Conservation (phyloP, 192 early-diverging fungal species). For the Phlyctochytrium arcticum region DNA sequence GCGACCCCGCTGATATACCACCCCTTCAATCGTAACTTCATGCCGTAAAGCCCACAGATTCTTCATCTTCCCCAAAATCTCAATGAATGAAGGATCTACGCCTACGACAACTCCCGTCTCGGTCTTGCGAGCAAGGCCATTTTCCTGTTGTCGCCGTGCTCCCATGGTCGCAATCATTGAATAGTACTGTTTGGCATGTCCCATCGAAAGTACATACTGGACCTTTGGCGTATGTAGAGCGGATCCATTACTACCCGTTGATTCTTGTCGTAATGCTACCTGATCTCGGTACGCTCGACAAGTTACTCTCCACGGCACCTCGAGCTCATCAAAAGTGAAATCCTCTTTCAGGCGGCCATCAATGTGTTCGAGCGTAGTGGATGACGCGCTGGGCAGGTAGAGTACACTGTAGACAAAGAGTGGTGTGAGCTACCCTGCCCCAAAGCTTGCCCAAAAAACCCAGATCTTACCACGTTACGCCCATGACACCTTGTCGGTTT, state of each 20-base stretch:
- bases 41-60: slow-evolving; percentile 10
- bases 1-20: slow-evolving; percentile 5
- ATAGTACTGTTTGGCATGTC: not conserved
- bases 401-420: slow-evolving; percentile 7
- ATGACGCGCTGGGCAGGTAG: slow-evolving; percentile 6
- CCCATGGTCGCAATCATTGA: slow-evolving; percentile 15
- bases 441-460: too few relatives aligned
- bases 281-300: slow-evolving; percentile 19
- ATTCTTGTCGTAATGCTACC: slow-evolving; percentile 1
- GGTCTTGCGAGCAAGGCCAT: not conserved
- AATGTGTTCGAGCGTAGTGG: slow-evolving; percentile 1
- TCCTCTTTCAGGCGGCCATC: slow-evolving; percentile 1
- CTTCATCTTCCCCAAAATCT: slow-evolving; percentile 21
- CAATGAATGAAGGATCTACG: not conserved
- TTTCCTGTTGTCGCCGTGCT: not conserved
- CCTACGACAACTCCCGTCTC: slow-evolving; percentile 19
- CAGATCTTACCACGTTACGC: too few relatives aligned
- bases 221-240: slow-evolving; percentile 10
- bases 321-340: slow-evolving; percentile 7
- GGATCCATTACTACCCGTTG: not conserved
- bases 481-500: too few relatives aligned
- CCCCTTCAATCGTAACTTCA: slow-evolving; percentile 9
- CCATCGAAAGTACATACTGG: slow-evolving; percentile 9
- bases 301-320: slow-evolving; percentile 10
- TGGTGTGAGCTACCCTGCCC: too few relatives aligned